Evolutionary conservation across 441 rosid species (phyloP).

Genomic region (Eutrema salsugineum): DNA sequence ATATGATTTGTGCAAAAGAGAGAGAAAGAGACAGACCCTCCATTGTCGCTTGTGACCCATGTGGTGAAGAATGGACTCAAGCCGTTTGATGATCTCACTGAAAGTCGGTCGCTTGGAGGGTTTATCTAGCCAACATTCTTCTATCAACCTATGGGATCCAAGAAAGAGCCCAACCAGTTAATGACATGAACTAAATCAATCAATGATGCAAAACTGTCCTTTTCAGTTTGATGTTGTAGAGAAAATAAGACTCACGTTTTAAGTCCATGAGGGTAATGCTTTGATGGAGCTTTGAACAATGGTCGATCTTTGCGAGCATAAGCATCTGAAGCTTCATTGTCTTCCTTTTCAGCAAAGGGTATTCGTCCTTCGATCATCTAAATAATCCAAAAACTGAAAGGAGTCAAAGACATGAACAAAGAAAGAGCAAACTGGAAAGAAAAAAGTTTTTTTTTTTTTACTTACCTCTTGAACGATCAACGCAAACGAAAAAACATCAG

Average conservation of each 20-base stretch:
- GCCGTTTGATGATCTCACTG: slow-evolving; percentile 60
- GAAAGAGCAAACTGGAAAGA: background rate
- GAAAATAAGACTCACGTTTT: slow-evolving; percentile 55
- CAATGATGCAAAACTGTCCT: background rate
- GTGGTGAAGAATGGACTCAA: slow-evolving; percentile 54
- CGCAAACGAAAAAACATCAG: slow-evolving; percentile 93
- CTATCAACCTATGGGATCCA: slow-evolving; percentile 60
- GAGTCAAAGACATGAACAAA: slow-evolving; percentile 4
- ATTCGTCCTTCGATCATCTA: slow-evolving; percentile 89
- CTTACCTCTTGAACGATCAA: slow-evolving; percentile 90
- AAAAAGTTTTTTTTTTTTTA: too few species aligned
- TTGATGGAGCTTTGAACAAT: slow-evolving; percentile 69
- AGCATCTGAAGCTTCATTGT: slow-evolving; percentile 53
- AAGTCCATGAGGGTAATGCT: slow-evolving; percentile 77
- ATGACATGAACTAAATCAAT: slow-evolving; percentile 1
- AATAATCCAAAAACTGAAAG: background rate
- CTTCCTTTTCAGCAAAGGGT: slow-evolving; percentile 70
- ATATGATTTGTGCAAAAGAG: background rate
- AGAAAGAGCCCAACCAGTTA: background rate
- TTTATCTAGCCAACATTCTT: slow-evolving; percentile 87
- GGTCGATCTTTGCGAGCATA: slow-evolving; percentile 60
- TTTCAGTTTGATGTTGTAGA: background rate
- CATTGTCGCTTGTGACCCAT: slow-evolving; percentile 64
- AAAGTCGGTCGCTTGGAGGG: slow-evolving; percentile 81
- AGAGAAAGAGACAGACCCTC: slow-evolving; percentile 49